Evolutionary conservation across 2,329 filamentous ascomycete genomes (phyloP), one percentile per base, ranked within the genome.

Genomic region (Colletotrichum godetiae): DNA sequence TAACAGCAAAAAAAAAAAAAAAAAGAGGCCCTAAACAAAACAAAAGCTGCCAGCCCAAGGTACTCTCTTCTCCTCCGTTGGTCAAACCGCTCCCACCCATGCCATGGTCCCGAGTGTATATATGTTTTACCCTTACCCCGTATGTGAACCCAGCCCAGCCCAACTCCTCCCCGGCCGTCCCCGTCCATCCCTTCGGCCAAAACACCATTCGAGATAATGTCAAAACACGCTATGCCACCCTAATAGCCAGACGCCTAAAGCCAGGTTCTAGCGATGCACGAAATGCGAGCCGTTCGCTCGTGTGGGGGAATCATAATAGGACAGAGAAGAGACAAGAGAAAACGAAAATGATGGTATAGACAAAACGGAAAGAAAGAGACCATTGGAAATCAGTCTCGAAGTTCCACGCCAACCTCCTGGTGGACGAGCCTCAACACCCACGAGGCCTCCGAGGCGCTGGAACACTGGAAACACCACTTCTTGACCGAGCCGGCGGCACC

Each of bases 381-480:
- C 27, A 27, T 27, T 27, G 27, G n/a, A n/a, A 11, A 10, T 77
- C 69, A 85, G 29, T 78, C 78, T 49, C 81, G 84, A 74, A 86
- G 76, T 13, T 73, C 71, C n/a, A 90, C 88, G 79, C 90, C 88
- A 76, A 90, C 88, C 80, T 90, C 88, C 76, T 89, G 87, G 60
- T 90, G 88, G 31, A 91, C 85, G 67, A 90, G 83, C 19, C 86
- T 83, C 76, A 88, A 85, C 62, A 91, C 88, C 87, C 88, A 90
- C 75, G 81, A 82, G 22, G 89, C 89, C 81, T 90, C 87, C 24
- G 83, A 80, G 12, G 85, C 86, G 55, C 84, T 90, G 58, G 83
- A 84, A 75, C 88, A 90, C 81, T 91, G 89, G 81, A 91, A 91
- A 76, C 89, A 91, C 89, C 89, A 91, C 81, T 91, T 91, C 77